Conservation (phyloP, 306 rosid species). For the Quercus rubra region DNA sequence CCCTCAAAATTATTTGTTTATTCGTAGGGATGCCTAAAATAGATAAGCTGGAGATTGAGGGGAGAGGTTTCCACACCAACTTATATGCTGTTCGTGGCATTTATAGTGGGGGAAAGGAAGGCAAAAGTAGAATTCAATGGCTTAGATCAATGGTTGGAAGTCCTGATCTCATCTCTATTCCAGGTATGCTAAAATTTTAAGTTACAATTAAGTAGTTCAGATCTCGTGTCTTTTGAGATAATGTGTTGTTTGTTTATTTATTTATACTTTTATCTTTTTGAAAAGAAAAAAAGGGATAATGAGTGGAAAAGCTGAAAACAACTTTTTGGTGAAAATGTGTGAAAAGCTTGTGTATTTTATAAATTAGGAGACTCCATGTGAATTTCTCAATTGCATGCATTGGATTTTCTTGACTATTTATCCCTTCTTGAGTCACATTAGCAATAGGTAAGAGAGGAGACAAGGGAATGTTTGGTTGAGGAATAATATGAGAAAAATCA, state of each 20-base stretch:
- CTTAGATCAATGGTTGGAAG: slow-evolving; percentile 99
- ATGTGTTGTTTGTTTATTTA: not conserved
- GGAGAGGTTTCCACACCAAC: slow-evolving; percentile 97
- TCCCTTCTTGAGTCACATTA: not conserved
- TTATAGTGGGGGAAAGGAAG: slow-evolving; percentile 98
- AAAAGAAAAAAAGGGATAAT: not conserved
- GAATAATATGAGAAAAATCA: not conserved
- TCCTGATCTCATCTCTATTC: slow-evolving; percentile 97
- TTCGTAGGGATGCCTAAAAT: slow-evolving; percentile 81
- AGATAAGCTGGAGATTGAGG: slow-evolving; percentile 95
- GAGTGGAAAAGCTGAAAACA: not conserved
- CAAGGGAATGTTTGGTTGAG: not conserved
- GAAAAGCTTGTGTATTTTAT: not conserved
- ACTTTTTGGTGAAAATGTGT: not conserved
- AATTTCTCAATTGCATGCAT: not conserved
- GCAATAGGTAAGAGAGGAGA: not conserved
- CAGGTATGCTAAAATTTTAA: slow-evolving; percentile 51
- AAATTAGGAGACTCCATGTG: not conserved
- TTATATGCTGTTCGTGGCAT: slow-evolving; percentile 84
- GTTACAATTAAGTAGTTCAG: not conserved
- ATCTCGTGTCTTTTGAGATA: not conserved
- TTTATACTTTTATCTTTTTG: not conserved
- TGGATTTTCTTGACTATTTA: not conserved
- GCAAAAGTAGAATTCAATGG: slow-evolving; percentile 95
- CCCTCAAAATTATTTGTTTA: not conserved